Base-by-base conservation (phyloP, 352 stramenopile species). In the Saprolegnia parasitica region DNA sequence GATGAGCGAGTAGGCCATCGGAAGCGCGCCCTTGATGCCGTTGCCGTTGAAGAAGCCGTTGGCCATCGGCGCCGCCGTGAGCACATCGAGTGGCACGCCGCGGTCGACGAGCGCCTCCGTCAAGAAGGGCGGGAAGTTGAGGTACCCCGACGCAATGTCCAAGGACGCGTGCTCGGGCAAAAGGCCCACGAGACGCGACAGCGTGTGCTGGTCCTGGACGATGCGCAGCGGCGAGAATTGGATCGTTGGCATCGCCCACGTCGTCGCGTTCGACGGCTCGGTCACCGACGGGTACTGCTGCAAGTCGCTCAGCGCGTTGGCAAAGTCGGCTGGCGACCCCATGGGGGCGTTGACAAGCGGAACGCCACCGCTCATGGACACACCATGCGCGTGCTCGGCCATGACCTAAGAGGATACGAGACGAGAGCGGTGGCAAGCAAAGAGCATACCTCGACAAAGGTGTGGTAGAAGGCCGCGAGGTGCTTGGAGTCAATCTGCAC, bases 1-100 rank as follows among this genome's bases (percentile, higher is more conserved):
- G 52, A 93, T 88, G n/a, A 91, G 64, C 40, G 83, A 91, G 54
- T 93, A 93, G 4, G 83, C 84, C 81, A 91, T 91, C 4, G 85
- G 85, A 21, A 93, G 46, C 2, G 83, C 81, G n/a, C 83, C 82
- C 58, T 88, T 90, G 23, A 90, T 74, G n/a, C 81, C 81, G 23
- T 75, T 77, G 8, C 81, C 83, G 52, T 84, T 79, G 71, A 81
- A 91, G 63, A 93, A 93, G 10, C 85, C 84, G 42, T 91, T 91
- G 13, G 84, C 83, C 24, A 76, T 78, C 24, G 83, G 85, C 32
- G 85, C 82, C 0, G 85, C 81, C 2, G 81, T 84, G 47, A 91
- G 56, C 39, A 91, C 82, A 52, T 91, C 80, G 56, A 93, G 47
- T 24, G 75, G 45, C 35, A 82, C 78, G 9, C 46, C 37, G 63